Base-by-base conservation (phyloP, 805 yeast genomes). In the Hanseniaspora guilliermondii region DNA sequence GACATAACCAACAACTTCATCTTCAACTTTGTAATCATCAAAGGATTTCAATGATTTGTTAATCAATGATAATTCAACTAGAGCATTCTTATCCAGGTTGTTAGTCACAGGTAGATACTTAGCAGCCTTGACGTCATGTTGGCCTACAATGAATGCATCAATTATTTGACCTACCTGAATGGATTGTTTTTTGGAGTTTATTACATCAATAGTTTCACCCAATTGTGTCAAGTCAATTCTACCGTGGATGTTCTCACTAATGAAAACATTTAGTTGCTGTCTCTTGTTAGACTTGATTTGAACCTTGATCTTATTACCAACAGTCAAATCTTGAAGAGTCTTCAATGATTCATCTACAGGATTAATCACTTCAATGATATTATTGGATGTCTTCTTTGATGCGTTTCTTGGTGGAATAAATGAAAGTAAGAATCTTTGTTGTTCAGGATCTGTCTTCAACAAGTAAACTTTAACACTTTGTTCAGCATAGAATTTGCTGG, bases 161-260 rank as follows among this genome's bases (percentile, higher is more conserved):
- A 87, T 56, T 4, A 70, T 65, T 37, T 80, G 77, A 48, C 83
- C 91, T 53, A 70, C 73, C 53, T 76, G 71, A 71, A 82, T 85
- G 5, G 6, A 6, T 39, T 71, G 68, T 0, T 75, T 63, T 44
- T 86, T 71, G 33, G 95, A 94, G 53, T 73, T 68, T 47, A 88
- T 83, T 30, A 78, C 82, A 2, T 70, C 67, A 57, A 71, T 66
- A 0, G 66, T 60, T 53, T 78, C 80, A 67, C 77, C 84, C 39
- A 84, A 70, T 67, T 87, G 85, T 17, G 88, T 76, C 17, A 83
- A 73, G 61, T 87, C 95, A 56, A 89, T 69, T 64, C 94, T 78
- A 38, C 95, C 97, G 61, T 78, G 84, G 57, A 80, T 72, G 63
- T 84, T 82, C 57, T 83, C 93, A 53, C 93, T 88, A 46, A 88